A percentile compares a stretch with the other conserved stretches of the same genome.
Conservation (phyloP, 352 stramenopile genomes). For the Elongisporangium prolatum region DNA sequence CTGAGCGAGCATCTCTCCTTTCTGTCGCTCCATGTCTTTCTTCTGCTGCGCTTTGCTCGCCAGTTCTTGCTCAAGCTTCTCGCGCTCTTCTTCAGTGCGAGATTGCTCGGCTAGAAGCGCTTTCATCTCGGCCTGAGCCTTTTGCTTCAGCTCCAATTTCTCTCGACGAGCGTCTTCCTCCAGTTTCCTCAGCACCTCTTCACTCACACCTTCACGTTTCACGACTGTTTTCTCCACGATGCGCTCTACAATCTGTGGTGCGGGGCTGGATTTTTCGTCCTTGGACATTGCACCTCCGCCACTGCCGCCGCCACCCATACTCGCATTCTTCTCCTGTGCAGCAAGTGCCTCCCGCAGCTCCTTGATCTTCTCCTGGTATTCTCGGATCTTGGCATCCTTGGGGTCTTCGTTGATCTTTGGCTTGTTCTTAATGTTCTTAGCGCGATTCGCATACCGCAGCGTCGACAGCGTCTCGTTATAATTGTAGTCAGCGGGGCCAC, state of each 20-base stretch:
- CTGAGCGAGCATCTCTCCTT: slow-evolving; percentile 90
- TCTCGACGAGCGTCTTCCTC: slow-evolving; percentile 72
- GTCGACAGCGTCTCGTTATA: slow-evolving; percentile 93
- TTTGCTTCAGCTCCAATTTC: slow-evolving; percentile 67
- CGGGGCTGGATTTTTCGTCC: slow-evolving; percentile 1
- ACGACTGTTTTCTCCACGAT: slow-evolving; percentile 79
- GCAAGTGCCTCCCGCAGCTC: slow-evolving; percentile 45
- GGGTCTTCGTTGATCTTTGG: slow-evolving; percentile 92
- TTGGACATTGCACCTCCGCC: slow-evolving; percentile 3
- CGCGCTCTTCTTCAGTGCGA: slow-evolving; percentile 85
- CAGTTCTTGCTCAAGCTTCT: slow-evolving; percentile 82
- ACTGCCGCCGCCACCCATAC: slow-evolving; percentile 12
- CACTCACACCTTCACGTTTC: slow-evolving; percentile 65
- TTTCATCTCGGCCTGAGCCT: slow-evolving; percentile 78
- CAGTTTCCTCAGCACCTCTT: slow-evolving; percentile 74
- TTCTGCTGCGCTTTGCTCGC: slow-evolving; percentile 82
- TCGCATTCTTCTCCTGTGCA: slow-evolving; percentile 47
- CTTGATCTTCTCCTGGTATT: slow-evolving; percentile 64
- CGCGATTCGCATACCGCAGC: slow-evolving; percentile 92
- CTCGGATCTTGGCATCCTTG: slow-evolving; percentile 56
- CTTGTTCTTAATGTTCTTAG: slow-evolving; percentile 94
- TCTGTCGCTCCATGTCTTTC: slow-evolving; percentile 76
- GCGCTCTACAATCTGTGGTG: slow-evolving; percentile 45
- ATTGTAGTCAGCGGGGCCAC: slow-evolving; percentile 95
- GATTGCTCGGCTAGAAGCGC: slow-evolving; percentile 80